Base-by-base conservation (phyloP, 768 basidiomycete species). In the Serendipita sp. region DNA sequence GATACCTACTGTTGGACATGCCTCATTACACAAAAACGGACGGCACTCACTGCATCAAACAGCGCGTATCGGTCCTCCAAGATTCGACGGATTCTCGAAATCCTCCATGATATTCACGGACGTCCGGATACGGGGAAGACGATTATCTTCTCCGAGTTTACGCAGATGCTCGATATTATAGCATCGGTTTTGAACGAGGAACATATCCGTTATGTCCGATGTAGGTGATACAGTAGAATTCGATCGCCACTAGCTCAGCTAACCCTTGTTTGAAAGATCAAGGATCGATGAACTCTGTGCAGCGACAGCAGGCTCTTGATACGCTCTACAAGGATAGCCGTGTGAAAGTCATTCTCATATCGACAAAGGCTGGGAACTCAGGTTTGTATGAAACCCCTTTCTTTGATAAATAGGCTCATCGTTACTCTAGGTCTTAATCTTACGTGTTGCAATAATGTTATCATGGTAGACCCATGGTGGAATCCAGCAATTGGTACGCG, bases 381-480 rank as follows among this genome's bases (percentile, higher is more conserved):
- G 90, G 90, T 88, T 24, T 61, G 64, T 61, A 26, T 62, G 24
- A 1, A 56, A 38, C 56, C 53, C 42, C 41, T 63, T 11, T 14
- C 42, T 34, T 58, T n/a, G 53, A n/a, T 5, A 5, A 28, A 1
- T 20, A 41, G 56, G 26, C 53, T 66, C 61, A 66, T 43, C 0
- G 38, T n/a, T 28, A n/a, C 45, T 63, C 22, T 66, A 83, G 91
- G 92, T 48, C 80, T 97, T 48, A 96, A 97, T 70, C 71, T 97
- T 68, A 92, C 91, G 0, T 85, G 84, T 41, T 97, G 94, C 73
- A 95, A 93, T 71, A 90, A 95, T 66, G 93, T 97, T 42, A 87
- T 97, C 67, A 79, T 97, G 2, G 81, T 91, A 62, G 95, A 96
- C 71, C 74, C 93, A 64, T 97, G 94, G 93, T 97, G 94, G 91